phyloP scores from a whole-genome alignment of 2,329 filamentous ascomycete species.

The Claviceps fusiformis region DNA sequence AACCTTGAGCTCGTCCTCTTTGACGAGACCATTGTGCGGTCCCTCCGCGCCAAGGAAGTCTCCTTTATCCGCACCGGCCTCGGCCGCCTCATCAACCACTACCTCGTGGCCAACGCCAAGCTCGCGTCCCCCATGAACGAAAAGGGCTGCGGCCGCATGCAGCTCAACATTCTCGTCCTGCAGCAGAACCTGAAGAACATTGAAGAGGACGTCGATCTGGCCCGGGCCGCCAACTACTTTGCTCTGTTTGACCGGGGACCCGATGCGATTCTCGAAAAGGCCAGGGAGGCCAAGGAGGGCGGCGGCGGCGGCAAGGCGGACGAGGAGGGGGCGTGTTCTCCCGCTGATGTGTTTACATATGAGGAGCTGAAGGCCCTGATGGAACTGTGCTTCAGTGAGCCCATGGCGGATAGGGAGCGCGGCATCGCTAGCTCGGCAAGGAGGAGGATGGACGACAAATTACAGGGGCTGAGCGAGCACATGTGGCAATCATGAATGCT shows the following conservation, averaged over 20 bases:
- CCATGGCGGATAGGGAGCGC: constrained; percentile 50
- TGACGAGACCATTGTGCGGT: constrained; percentile 65
- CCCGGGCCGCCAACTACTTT: constrained; percentile 53
- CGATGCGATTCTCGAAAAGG: constrained; percentile 50
- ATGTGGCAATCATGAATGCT: constrained; percentile 44
- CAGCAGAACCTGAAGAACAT: constrained; percentile 97
- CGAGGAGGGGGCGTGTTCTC: constrained; percentile 11
- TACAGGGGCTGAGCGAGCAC: constrained; percentile 56
- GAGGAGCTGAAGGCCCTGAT: constrained; percentile 53
- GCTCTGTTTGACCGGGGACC: constrained; percentile 52
- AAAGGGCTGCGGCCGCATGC: constrained; percentile 73
- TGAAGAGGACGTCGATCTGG: constrained; percentile 54
- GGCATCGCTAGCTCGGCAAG: constrained; percentile 54
- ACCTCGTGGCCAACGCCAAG: constrained; percentile 58
- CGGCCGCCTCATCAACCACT: constrained; percentile 62
- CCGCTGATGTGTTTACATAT: constrained; percentile 40
- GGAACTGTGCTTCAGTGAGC: constrained; percentile 56
- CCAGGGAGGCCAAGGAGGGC: constrained; percentile 31
- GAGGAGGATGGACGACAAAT: constrained; percentile 56
- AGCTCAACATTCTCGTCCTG: constrained; percentile 84
- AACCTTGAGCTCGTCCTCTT: constrained; percentile 77
- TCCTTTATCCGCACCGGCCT: constrained; percentile 66
- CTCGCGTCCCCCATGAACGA: constrained; percentile 72
- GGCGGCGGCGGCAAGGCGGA: constrained; percentile 15
- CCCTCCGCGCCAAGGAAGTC: constrained; percentile 58